Conservation (phyloP, 495 filamentous ascomycete genomes). For the Neurospora sp. region DNA sequence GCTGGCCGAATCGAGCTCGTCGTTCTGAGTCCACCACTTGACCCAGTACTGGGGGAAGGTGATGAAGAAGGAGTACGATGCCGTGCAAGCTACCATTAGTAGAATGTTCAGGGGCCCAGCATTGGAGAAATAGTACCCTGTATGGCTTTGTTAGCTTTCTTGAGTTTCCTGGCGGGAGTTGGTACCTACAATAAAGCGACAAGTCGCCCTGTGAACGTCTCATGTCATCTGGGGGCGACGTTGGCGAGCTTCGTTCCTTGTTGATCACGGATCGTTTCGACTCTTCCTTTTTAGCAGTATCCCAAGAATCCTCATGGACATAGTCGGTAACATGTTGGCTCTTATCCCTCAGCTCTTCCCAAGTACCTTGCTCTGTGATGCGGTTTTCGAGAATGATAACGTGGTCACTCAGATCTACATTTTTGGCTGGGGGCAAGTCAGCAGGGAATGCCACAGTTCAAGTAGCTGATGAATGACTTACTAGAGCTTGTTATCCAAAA, state of each 20-base stretch:
- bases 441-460: neutral
- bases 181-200: slow-evolving; percentile 16
- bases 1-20: neutral
- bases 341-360: slow-evolving; percentile 11
- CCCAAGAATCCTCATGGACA: neutral
- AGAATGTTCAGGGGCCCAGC: slow-evolving; percentile 39
- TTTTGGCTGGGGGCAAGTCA: slow-evolving; percentile 3
- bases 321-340: slow-evolving; percentile 9
- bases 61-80: slow-evolving; percentile 25
- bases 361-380: slow-evolving; percentile 14
- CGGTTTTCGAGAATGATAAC: slow-evolving; percentile 16
- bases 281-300: neutral
- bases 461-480: slow-evolving; percentile 1
- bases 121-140: slow-evolving; percentile 46
- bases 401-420: slow-evolving; percentile 12
- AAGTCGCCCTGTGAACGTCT: slow-evolving; percentile 9
- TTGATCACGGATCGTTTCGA: neutral
- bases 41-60: slow-evolving; percentile 33
- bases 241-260: neutral
- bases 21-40: slow-evolving; percentile 26
- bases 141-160: neutral
- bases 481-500: slow-evolving; percentile 29
- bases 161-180: neutral
- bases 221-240: neutral
- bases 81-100: slow-evolving; percentile 26